A percentile compares a stretch with the other conserved stretches of the same genome.
phyloP scores from a whole-genome alignment of 2,329 filamentous ascomycete genomes.

The Colletotrichum shisoi region DNA sequence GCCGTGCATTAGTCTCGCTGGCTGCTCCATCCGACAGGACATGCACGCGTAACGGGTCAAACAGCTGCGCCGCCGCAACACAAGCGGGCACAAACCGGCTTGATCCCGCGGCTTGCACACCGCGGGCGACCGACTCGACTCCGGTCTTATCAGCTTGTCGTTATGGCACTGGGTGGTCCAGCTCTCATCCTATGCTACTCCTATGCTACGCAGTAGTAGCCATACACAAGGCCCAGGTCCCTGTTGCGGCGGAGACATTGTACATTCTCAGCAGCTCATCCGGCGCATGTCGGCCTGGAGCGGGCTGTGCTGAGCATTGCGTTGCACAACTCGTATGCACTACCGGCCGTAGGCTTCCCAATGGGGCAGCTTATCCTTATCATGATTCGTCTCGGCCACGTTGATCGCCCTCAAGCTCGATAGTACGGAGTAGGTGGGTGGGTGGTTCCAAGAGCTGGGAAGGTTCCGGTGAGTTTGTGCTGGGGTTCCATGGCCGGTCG shows the following conservation, averaged over 20 bases:
- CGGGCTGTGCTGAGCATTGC: conserved; percentile 36
- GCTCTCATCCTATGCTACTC: conserved; percentile 14
- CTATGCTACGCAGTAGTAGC: neutral
- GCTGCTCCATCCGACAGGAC: conserved; percentile 25
- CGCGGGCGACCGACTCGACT: conserved; percentile 22
- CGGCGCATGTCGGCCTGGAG: conserved; percentile 28
- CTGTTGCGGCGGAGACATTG: conserved; percentile 14
- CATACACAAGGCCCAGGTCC: conserved; percentile 22
- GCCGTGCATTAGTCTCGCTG: conserved; percentile 35
- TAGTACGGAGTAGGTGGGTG: neutral
- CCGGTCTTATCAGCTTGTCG: conserved; percentile 34
- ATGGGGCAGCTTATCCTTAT: conserved; percentile 39
- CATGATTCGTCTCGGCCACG: conserved; percentile 31
- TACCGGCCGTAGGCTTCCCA: conserved; percentile 31
- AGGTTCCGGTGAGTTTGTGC: conserved; percentile 21
- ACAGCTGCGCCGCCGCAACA: conserved; percentile 35
- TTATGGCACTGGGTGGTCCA: conserved; percentile 23
- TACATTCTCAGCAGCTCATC: conserved; percentile 33
- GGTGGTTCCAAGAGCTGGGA: conserved; percentile 28
- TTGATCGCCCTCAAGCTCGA: conserved; percentile 27
- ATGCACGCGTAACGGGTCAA: conserved; percentile 33
- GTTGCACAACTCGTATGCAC: conserved; percentile 39
- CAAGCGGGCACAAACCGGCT: conserved; percentile 36
- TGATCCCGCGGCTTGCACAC: conserved; percentile 33
- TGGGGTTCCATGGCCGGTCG: conserved; percentile 20